Percentiles rank a stretch among this genome's conserved stretches.
Conservation (phyloP, 139 green algal species). For the Chlamydomonas urium region DNA sequence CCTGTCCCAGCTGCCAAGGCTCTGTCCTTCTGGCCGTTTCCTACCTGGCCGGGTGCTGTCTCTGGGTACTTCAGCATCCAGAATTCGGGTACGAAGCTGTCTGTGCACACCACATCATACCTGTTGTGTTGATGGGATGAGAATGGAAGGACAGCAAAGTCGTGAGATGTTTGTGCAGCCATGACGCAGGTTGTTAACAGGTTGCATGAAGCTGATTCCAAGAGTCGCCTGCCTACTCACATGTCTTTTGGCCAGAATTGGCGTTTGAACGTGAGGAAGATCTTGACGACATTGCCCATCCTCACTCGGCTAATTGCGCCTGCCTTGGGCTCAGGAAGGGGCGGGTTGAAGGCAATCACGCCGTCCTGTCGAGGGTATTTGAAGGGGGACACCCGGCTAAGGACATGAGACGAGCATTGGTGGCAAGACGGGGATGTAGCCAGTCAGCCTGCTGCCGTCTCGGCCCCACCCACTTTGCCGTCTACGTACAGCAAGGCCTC, state of each 20-base stretch:
- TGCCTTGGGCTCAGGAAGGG: constrained; percentile 59
- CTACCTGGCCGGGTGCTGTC: constrained; percentile 7
- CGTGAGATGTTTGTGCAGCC: background rate
- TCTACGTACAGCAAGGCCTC: no score
- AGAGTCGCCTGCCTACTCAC: no score
- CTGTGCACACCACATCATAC: constrained; percentile 46
- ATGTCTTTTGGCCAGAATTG: constrained; percentile 72
- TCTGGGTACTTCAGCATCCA: constrained; percentile 64
- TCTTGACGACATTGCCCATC: constrained; percentile 60
- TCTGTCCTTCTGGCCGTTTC: no score
- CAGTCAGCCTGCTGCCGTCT: background rate
- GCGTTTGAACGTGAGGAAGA: constrained; percentile 40
- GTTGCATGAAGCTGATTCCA: no score
- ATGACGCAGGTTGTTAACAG: background rate
- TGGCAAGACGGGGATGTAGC: no score
- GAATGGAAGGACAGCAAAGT: background rate
- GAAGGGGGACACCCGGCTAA: background rate
- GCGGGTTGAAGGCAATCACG: constrained; percentile 59
- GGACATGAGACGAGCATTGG: background rate
- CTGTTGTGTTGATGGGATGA: background rate
- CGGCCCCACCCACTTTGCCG: no score
- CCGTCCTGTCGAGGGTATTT: constrained; percentile 31
- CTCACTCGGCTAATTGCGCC: constrained; percentile 41
- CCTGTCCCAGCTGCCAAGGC: no score
- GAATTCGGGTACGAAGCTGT: constrained; percentile 74